Percentiles rank a stretch among this genome's conserved stretches.
phyloP scores from a whole-genome alignment of 1,284 basidiomycete genomes.

The Coniophora puteana region DNA sequence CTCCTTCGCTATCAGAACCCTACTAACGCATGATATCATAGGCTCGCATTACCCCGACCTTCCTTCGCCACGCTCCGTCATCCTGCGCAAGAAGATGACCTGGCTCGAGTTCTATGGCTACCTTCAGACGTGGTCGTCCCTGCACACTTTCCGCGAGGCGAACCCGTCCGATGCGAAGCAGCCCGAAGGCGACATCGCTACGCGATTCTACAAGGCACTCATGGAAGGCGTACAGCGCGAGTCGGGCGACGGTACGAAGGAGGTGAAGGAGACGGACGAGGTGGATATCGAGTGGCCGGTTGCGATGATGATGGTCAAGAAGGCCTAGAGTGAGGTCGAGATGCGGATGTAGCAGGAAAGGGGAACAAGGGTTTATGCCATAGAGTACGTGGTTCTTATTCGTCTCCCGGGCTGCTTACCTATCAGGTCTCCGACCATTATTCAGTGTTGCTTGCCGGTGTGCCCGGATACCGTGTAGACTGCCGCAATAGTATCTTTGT shows the following conservation, averaged over 20 bases:
- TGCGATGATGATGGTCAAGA: constrained; percentile 56
- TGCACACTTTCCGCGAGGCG: constrained; percentile 66
- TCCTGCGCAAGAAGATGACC: constrained; percentile 59
- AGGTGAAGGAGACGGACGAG: constrained; percentile 35
- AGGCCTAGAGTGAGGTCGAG: constrained; percentile 11
- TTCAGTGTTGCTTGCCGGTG: too few relatives aligned
- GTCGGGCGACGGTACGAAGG: constrained; percentile 28
- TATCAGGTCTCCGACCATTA: too few relatives aligned
- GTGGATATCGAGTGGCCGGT: constrained; percentile 74
- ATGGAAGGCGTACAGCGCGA: constrained; percentile 34
- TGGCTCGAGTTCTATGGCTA: constrained; percentile 68
- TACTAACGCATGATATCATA: constrained; percentile 16
- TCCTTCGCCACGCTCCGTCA: constrained; percentile 42
- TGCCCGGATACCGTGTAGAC: too few relatives aligned
- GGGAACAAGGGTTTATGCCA: too few relatives aligned
- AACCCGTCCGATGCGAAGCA: constrained; percentile 55
- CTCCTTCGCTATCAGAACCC: constrained; percentile 9
- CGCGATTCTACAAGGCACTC: constrained; percentile 55
- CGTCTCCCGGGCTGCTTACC: too few relatives aligned
- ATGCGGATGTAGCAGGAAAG: too few relatives aligned
- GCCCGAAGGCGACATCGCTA: constrained; percentile 57
- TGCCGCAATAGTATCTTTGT: too few relatives aligned
- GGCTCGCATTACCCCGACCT: constrained; percentile 41
- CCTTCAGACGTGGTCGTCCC: constrained; percentile 68
- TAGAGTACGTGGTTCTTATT: too few relatives aligned